Evolutionary conservation across 164 flowering plant species (phyloP).

Genomic region (Buxus sempervirens): DNA sequence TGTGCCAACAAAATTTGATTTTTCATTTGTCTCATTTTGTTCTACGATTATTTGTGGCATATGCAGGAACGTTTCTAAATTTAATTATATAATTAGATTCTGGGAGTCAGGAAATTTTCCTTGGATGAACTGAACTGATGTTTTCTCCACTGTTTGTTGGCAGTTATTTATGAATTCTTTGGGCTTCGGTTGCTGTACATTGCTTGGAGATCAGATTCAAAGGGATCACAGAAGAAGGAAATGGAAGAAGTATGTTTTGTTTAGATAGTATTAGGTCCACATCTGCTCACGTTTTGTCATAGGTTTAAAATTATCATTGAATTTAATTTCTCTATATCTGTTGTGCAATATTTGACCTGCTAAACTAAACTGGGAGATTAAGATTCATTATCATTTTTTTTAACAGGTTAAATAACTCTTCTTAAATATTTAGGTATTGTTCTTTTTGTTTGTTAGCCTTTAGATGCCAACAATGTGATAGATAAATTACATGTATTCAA

Average conservation of each 20-base stretch:
- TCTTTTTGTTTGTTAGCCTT: too few relatives aligned
- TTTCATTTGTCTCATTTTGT: neutral
- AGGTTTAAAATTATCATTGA: too few relatives aligned
- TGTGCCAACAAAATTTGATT: neutral
- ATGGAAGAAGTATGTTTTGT: constrained; percentile 83
- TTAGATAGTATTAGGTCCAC: neutral
- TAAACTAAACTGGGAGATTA: too few relatives aligned
- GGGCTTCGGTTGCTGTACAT: constrained; percentile 93
- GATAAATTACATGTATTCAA: too few relatives aligned
- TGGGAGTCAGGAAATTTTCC: neutral
- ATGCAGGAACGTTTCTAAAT: neutral
- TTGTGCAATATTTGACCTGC: too few relatives aligned
- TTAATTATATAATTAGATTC: neutral
- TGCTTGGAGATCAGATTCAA: constrained; percentile 98
- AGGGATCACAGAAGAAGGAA: constrained; percentile 88
- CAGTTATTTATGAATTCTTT: constrained; percentile 94
- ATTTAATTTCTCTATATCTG: too few relatives aligned
- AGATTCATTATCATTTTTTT: too few relatives aligned
- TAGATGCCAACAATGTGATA: too few relatives aligned
- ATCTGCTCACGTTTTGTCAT: too few relatives aligned
- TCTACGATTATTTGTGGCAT: neutral
- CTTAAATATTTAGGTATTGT: too few relatives aligned
- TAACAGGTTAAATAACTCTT: too few relatives aligned
- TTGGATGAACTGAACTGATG: neutral
- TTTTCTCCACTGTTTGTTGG: constrained; percentile 14